phyloP scores from a whole-genome alignment of 2,329 filamentous ascomycete genomes.

The Apiospora arundinis region DNA sequence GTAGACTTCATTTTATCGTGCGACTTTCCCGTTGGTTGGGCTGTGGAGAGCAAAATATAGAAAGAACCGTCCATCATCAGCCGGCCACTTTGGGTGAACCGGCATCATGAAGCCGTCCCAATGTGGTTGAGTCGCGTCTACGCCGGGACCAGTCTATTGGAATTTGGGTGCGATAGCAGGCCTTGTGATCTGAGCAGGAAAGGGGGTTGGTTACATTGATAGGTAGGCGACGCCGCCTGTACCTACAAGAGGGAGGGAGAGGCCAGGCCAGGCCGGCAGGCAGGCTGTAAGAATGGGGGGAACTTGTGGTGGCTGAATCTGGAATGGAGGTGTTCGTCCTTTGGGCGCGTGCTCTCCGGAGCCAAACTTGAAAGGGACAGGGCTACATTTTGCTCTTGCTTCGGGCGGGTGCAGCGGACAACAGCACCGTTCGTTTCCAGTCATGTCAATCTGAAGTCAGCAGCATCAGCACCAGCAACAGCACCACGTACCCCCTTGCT shows the following conservation, averaged over 20 bases:
- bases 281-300: background rate
- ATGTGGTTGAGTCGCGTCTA: slow-evolving; percentile 3
- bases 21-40: background rate
- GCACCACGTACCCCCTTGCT: background rate
- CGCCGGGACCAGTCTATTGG: slow-evolving; percentile 17
- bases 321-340: slow-evolving; percentile 10
- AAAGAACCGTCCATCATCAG: background rate
- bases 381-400: background rate
- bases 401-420: slow-evolving; percentile 19
- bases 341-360: slow-evolving; percentile 19
- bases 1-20: background rate
- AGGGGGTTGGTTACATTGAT: slow-evolving; percentile 15
- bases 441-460: slow-evolving; percentile 4
- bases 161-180: background rate
- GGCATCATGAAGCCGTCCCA: slow-evolving; percentile 1
- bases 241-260: background rate
- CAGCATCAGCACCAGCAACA: slow-evolving; percentile 14
- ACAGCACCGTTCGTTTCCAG: slow-evolving; percentile 7
- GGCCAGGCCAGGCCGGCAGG: background rate
- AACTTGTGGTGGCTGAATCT: slow-evolving; percentile 15
- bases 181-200: background rate
- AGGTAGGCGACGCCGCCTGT: slow-evolving; percentile 1
- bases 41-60: background rate
- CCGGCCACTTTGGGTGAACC: background rate
- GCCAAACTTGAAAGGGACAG: slow-evolving; percentile 18